Conservation (phyloP, 179 eudicot species). For the Camellia oleifera region DNA sequence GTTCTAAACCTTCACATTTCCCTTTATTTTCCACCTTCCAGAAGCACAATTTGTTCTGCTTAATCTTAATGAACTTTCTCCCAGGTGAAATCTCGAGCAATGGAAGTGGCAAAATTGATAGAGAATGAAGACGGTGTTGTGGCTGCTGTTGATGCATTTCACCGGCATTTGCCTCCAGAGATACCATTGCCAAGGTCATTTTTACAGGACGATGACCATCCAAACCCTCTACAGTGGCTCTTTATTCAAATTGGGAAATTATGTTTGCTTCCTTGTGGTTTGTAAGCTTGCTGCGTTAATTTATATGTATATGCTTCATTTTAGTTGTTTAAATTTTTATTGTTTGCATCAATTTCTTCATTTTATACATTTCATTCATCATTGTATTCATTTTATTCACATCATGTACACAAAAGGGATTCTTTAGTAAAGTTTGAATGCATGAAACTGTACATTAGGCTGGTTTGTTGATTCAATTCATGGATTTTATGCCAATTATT, state of each 20-base stretch:
- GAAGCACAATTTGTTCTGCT: no score
- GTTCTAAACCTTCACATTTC: background rate
- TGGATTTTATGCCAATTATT: no score
- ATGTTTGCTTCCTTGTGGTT: conserved; percentile 16
- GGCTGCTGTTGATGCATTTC: conserved; percentile 78
- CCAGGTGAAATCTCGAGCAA: conserved; percentile 64
- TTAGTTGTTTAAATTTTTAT: no score
- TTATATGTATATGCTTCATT: background rate
- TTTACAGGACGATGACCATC: conserved; percentile 30
- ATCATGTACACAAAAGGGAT: no score
- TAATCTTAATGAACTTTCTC: background rate
- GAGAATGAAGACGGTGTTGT: conserved; percentile 74
- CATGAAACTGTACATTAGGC: no score
- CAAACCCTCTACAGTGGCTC: conserved; percentile 61
- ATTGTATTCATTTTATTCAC: no score
- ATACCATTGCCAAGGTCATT: conserved; percentile 39
- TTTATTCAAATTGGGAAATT: conserved; percentile 49
- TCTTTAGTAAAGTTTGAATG: no score
- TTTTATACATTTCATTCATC: no score
- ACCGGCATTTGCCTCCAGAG: conserved; percentile 59
- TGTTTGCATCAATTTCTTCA: no score
- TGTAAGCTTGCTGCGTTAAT: conserved; percentile 7
- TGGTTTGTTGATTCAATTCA: no score
- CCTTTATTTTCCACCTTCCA: background rate
- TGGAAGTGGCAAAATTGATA: conserved; percentile 57